Conservation (phyloP, 2,329 filamentous ascomycete species). For the Cyphellophora attinorum region DNA sequence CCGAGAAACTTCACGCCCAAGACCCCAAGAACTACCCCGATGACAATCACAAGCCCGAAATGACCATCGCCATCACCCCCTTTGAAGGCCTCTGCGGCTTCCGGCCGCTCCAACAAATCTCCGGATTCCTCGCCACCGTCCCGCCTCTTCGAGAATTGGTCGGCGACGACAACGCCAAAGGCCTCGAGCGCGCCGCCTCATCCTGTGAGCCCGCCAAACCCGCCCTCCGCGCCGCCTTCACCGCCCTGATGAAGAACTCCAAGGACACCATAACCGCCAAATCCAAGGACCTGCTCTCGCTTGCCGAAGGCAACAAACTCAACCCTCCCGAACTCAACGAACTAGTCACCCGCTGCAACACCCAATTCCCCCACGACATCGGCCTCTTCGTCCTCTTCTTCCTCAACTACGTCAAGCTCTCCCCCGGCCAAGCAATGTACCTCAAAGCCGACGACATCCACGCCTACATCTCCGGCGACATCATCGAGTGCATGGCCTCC, state of each 20-base stretch:
- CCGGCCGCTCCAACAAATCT: conserved; percentile 75
- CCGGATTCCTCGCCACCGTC: conserved; percentile 66
- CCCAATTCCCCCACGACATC: conserved; percentile 80
- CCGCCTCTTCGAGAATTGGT: conserved; percentile 57
- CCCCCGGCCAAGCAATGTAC: conserved; percentile 89
- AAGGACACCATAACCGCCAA: conserved; percentile 56
- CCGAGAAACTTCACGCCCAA: conserved; percentile 73
- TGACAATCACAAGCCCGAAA: conserved; percentile 99
- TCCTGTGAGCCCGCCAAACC: conserved; percentile 62
- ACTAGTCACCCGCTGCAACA: conserved; percentile 66
- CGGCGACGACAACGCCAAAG: conserved; percentile 52
- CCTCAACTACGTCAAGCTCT: conserved; percentile 84
- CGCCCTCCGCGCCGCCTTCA: conserved; percentile 66
- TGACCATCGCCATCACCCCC: conserved; percentile 94
- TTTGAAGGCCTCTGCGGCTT: conserved; percentile 97
- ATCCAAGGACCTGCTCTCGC: conserved; percentile 58
- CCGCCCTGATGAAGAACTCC: conserved; percentile 68
- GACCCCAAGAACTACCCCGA: conserved; percentile 95
- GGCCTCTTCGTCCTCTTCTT: conserved; percentile 95
- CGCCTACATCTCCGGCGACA: conserved; percentile 69
- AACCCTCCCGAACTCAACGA: conserved; percentile 56
- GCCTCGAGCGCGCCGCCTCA: conserved; percentile 45
- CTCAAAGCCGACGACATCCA: conserved; percentile 95
- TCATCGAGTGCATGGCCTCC: conserved; percentile 97
- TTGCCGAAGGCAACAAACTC: conserved; percentile 43